A percentile compares a stretch with the other conserved stretches of the same genome.
phyloP scores from a whole-genome alignment of 257 asterid genomes.

The Vinca minor region DNA sequence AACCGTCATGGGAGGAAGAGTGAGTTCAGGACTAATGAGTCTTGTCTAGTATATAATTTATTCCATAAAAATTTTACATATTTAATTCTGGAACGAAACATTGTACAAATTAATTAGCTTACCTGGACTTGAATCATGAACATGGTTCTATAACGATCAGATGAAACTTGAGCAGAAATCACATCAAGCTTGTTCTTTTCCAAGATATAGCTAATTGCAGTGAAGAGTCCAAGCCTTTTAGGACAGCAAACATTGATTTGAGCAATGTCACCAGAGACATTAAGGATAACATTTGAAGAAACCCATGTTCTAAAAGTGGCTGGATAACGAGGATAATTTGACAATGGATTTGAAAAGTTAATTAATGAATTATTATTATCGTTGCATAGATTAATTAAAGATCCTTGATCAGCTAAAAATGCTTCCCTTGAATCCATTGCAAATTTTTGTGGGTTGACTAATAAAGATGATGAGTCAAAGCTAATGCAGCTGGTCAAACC shows the following conservation, averaged over 20 bases:
- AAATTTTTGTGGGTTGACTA: conserved; percentile 10
- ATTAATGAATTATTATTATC: conserved; percentile 1
- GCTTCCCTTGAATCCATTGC: conserved; percentile 35
- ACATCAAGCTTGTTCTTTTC: conserved; percentile 34
- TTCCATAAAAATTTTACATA: too few relatives aligned
- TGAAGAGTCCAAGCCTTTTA: conserved; percentile 20
- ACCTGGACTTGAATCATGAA: conserved; percentile 20
- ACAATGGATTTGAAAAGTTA: conserved; percentile 10
- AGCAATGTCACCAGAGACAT: conserved; percentile 20
- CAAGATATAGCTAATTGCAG: conserved; percentile 21
- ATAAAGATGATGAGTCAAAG: not conserved
- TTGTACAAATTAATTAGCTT: too few relatives aligned
- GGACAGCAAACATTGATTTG: conserved; percentile 30
- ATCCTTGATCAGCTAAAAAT: conserved; percentile 44
- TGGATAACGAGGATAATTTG: conserved; percentile 12
- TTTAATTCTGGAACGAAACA: too few relatives aligned
- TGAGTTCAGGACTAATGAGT: too few relatives aligned
- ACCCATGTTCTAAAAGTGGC: conserved; percentile 23
- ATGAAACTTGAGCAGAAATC: conserved; percentile 28
- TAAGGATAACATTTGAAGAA: conserved; percentile 29
- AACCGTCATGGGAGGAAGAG: too few relatives aligned
- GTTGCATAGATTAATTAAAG: conserved; percentile 16
- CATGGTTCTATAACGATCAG: conserved; percentile 24
- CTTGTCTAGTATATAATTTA: too few relatives aligned
- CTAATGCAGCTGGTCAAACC: conserved; percentile 15